phyloP scores from a whole-genome alignment of 1,284 basidiomycete genomes.

The Pascua sp. region DNA sequence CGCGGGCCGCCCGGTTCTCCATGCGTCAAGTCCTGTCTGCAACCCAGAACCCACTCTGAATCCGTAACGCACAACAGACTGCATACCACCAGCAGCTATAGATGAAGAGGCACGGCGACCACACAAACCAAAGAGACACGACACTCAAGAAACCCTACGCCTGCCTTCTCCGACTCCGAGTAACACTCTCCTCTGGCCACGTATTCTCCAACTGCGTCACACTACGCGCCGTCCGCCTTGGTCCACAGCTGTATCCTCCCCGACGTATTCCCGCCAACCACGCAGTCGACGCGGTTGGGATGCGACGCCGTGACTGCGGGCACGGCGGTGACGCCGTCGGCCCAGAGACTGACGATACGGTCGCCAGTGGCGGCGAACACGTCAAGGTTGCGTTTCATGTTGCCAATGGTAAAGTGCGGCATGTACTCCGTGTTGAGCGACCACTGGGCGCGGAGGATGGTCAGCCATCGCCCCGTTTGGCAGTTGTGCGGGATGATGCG shows the following conservation, averaged over 20 bases:
- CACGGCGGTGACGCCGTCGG: conserved; percentile 48
- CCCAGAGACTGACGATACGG: conserved; percentile 37
- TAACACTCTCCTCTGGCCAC: no score
- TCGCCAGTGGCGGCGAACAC: conserved; percentile 46
- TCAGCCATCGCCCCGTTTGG: conserved; percentile 52
- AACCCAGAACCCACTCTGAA: no score
- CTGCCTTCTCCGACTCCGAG: no score
- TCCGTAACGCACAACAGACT: no score
- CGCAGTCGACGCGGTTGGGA: conserved; percentile 43
- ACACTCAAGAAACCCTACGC: no score
- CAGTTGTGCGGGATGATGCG: conserved; percentile 48
- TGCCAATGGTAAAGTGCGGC: conserved; percentile 51
- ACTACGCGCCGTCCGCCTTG: conserved; percentile 3
- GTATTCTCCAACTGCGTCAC: no score
- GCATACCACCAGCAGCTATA: no score
- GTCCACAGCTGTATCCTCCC: conserved; percentile 47
- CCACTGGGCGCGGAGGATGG: conserved; percentile 54
- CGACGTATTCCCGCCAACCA: conserved; percentile 49
- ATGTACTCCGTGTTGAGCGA: conserved; percentile 45
- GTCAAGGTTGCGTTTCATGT: conserved; percentile 51
- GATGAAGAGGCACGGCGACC: no score
- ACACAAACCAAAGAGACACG: no score
- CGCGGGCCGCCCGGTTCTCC: no score
- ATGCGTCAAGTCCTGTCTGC: no score
- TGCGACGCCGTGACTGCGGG: conserved; percentile 51